phyloP scores from a whole-genome alignment of 192 early-diverging fungal genomes.

The Backusella australiensis region DNA sequence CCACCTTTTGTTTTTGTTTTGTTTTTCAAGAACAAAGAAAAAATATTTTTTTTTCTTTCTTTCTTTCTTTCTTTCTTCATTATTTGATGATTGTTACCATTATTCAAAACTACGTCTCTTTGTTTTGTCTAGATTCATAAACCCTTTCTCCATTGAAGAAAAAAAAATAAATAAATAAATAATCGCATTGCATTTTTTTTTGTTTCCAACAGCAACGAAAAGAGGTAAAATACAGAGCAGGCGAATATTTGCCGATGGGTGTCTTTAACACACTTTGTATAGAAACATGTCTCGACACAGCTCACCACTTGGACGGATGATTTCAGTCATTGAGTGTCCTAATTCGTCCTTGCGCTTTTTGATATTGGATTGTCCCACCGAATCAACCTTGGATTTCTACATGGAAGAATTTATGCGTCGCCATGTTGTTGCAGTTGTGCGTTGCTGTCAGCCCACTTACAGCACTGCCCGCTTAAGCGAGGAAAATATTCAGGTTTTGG shows the following conservation, averaged over 20 bases:
- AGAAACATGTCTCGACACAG: conserved; percentile 10
- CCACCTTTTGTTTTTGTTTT: not conserved
- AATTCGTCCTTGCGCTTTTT: conserved; percentile 72
- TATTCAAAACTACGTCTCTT: not conserved
- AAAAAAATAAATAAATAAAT: not conserved
- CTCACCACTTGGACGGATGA: conserved; percentile 53
- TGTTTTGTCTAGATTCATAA: conserved; percentile 3
- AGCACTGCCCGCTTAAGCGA: conserved; percentile 52
- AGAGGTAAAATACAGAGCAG: not conserved
- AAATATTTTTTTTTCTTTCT: not conserved
- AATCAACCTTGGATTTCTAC: conserved; percentile 71
- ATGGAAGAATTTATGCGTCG: conserved; percentile 68
- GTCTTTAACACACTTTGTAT: not conserved
- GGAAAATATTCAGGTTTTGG: conserved; percentile 70
- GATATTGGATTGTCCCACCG: conserved; percentile 89
- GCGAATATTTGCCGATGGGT: not conserved
- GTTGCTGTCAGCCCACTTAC: conserved; percentile 91
- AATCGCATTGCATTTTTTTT: too few relatives aligned
- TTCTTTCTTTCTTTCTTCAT: not conserved
- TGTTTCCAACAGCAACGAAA: not conserved
- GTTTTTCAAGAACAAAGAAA: not conserved
- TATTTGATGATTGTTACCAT: not conserved
- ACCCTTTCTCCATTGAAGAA: not conserved
- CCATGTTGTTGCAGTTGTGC: conserved; percentile 82
- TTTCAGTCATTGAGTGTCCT: conserved; percentile 59